Evolutionary conservation across 495 filamentous ascomycete genomes (phyloP).

Genomic region (Podospora sp.): DNA sequence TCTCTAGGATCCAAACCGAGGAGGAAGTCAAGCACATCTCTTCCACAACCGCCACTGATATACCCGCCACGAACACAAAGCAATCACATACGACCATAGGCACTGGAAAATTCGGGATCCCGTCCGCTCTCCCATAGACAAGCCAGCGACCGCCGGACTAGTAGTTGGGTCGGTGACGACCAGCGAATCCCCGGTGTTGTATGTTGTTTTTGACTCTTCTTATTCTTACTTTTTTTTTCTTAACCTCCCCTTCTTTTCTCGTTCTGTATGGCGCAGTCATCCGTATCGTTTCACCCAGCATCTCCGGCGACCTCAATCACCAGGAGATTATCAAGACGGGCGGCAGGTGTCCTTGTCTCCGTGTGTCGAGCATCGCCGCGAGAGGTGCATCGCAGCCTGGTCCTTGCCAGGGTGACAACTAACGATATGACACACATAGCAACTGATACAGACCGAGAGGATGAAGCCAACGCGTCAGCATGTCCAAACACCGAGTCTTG

Average conservation of each 20-base stretch:
- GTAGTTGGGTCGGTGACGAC: slow-evolving; percentile 47
- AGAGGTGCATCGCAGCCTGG: neutral
- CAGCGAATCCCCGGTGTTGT: slow-evolving; percentile 46
- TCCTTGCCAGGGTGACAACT: neutral
- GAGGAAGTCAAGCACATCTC: neutral
- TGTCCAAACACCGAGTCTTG: neutral
- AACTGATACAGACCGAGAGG: neutral
- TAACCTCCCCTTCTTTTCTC: neutral
- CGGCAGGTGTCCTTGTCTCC: no score
- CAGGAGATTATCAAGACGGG: no score
- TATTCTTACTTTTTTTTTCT: neutral
- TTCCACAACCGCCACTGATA: neutral
- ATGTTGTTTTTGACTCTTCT: slow-evolving; percentile 25
- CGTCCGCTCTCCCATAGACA: slow-evolving; percentile 54
- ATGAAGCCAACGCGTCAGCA: neutral
- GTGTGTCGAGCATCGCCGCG: no score
- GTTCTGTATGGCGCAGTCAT: neutral
- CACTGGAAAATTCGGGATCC: slow-evolving; percentile 51
- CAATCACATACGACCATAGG: slow-evolving; percentile 50
- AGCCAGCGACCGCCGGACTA: slow-evolving; percentile 36
- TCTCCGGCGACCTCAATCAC: no score
- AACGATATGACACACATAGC: neutral
- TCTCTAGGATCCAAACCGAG: no score
- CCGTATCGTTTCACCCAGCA: no score
- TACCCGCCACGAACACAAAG: neutral